Evolutionary conservation across 345 rosid species (phyloP), one percentile per base, ranked within the genome.

Genomic region (Aquilaria sinensis): DNA sequence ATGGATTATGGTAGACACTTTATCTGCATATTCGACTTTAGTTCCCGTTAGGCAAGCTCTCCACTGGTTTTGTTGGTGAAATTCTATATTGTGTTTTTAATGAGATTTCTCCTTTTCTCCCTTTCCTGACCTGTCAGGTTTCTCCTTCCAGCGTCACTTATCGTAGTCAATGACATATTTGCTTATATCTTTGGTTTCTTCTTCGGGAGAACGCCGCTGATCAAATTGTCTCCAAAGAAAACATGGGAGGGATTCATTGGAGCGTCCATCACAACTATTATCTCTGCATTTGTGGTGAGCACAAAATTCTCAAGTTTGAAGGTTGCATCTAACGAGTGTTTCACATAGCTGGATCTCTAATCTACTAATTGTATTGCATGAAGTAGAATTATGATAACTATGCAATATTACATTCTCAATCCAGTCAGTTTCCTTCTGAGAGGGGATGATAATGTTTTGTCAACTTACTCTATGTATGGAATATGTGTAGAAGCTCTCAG

Each of bases 171-270:
- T 71, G 99, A 94, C 62, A 85, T 88, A 65, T 85, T 85, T 43
- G 97, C 99, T 33, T 90, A 90, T 70, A 65, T 90, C 64, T 81
- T 80, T 53, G 96, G 99, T 72, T 94, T 94, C 92, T 94, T 94
- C 81, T 94, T 94, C 61, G 99, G 99, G 67, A 82, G 76, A 85
- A 94, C 97, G 13, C 99, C 96, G 1, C 75, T 94, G 75, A 94
- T 94, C 79, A 88, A 90, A 78, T 81, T 94, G 67, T 90, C 97
- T 68, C 97, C 97, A 16, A 94, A 94, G 87, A 90, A 94, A 80
- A 94, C 97, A 53, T 94, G 97, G 99, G 99, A 94, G 66, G 99
- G 97, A 34, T 94, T 94, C 72, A 87, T 88, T 31, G 97, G 99
- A 67, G 99, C 95, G 47, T 90, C 96, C 65, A 77, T 94, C 55